Conservation (phyloP, 2,329 filamentous ascomycete species). For the Paecilomyces variotii region DNA sequence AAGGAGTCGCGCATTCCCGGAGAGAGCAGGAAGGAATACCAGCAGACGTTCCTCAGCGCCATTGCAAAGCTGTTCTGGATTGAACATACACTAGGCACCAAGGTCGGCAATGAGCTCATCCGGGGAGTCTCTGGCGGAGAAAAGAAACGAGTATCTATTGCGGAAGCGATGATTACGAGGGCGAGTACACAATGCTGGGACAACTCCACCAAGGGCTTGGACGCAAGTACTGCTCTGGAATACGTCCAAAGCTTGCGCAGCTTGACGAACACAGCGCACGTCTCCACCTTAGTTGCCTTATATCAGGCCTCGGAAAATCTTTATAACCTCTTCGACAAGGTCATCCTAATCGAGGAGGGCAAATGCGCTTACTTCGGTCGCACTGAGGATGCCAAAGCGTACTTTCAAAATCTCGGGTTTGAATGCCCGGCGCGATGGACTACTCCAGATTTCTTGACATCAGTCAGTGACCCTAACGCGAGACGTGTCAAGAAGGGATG, state of each 20-base stretch:
- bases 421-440: conserved; percentile 64
- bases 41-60: conserved; percentile 55
- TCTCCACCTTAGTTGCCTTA: conserved; percentile 58
- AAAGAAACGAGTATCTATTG: conserved; percentile 73
- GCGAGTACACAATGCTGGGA: conserved; percentile 67
- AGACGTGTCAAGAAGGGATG: conserved; percentile 49
- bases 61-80: conserved; percentile 66
- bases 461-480: conserved; percentile 58
- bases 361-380: conserved; percentile 65
- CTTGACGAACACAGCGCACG: conserved; percentile 55
- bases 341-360: conserved; percentile 58
- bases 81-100: conserved; percentile 62
- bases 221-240: conserved; percentile 64
- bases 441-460: conserved; percentile 69
- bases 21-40: conserved; percentile 53
- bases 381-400: conserved; percentile 54
- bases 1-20: conserved; percentile 53
- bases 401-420: conserved; percentile 66
- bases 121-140: conserved; percentile 65
- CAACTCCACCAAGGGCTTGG: conserved; percentile 65
- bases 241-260: conserved; percentile 62
- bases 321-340: conserved; percentile 58
- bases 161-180: conserved; percentile 64
- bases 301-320: conserved; percentile 56
- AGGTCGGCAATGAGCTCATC: conserved; percentile 66